Evolutionary conservation across 2,329 filamentous ascomycete genomes (phyloP), one percentile per base, ranked within the genome.

Genomic region (Phialemonium atrogriseum): DNA sequence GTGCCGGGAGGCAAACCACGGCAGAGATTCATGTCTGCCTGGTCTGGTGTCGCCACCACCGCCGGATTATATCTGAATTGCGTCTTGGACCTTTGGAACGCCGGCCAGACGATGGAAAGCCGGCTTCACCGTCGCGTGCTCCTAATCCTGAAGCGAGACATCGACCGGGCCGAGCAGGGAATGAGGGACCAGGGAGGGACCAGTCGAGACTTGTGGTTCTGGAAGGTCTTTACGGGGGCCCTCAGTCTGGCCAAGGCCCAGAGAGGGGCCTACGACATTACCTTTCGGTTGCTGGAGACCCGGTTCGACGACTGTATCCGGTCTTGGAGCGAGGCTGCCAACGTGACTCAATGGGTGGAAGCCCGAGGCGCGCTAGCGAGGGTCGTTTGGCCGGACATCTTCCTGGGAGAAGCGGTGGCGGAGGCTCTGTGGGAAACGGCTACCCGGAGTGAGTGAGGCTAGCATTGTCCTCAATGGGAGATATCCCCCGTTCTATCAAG

Each of bases 241-340:
- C 11, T 33, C 13, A 17, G 23, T 5, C 24, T 33, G 12, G 15
- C 37, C 13, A 37, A n/a, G 24, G 16, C 10, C n/a, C n/a, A n/a
- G n/a, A n/a, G 30, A 30, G 18, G 27, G 38, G 27, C 46, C 46
- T 22, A 44, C 37, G 19, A 30, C 8, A 19, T 30, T 33, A 28
- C 36, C 12, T 37, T 28, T 31, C 23, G 19, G 24, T 39, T 15
- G 7, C 16, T 27, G 15, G 26, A 27, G 10, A 18, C 18, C 10
- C 20, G 26, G 26, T 27, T 27, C 14, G 5, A 12, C 5, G 10
- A n/a, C 10, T 18, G 10, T 4, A 27, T 27, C 16, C 18, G 14
- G 26, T 12, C 18, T 15, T 27, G 26, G 26, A 27, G 26, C 26
- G 20, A 12, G 16, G 10, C 16, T 9, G 13, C 16, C 16, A 12